phyloP scores from a whole-genome alignment of 495 filamentous ascomycete genomes.

The Friedmanniomyces simplex region DNA sequence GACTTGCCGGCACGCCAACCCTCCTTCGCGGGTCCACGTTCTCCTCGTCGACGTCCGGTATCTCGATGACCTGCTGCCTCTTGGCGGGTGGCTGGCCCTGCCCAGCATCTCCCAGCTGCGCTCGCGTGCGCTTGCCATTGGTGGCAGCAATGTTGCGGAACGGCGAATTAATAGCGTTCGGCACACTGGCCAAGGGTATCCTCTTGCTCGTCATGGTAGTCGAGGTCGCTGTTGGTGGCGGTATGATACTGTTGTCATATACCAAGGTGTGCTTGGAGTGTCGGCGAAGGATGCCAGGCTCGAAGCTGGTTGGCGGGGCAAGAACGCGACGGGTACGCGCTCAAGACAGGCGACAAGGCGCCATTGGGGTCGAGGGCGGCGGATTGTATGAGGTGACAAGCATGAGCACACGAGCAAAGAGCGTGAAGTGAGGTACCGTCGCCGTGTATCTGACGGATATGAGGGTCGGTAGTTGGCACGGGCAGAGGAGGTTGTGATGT shows the following conservation, averaged over 20 bases:
- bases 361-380: slow-evolving; percentile 5
- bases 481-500: background rate
- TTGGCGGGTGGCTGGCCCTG: slow-evolving; percentile 75
- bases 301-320: slow-evolving; percentile 8
- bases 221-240: slow-evolving; percentile 51
- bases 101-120: slow-evolving; percentile 54
- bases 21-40: slow-evolving; percentile 16
- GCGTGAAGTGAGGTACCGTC: background rate
- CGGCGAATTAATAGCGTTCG: slow-evolving; percentile 92
- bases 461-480: background rate
- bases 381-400: background rate
- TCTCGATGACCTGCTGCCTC: slow-evolving; percentile 72
- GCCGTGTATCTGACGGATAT: background rate
- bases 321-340: slow-evolving; percentile 15
- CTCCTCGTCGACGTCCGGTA: slow-evolving; percentile 27
- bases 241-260: slow-evolving; percentile 72
- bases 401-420: background rate
- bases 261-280: slow-evolving; percentile 10
- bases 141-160: slow-evolving; percentile 53
- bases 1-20: background rate
- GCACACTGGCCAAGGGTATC: slow-evolving; percentile 70
- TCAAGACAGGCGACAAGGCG: slow-evolving; percentile 1
- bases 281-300: background rate
- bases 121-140: slow-evolving; percentile 62
- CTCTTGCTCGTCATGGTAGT: slow-evolving; percentile 69